Evolutionary conservation across 805 yeast genomes (phyloP), one percentile per base, ranked within the genome.

Genomic region (Ogataea pilisensis): DNA sequence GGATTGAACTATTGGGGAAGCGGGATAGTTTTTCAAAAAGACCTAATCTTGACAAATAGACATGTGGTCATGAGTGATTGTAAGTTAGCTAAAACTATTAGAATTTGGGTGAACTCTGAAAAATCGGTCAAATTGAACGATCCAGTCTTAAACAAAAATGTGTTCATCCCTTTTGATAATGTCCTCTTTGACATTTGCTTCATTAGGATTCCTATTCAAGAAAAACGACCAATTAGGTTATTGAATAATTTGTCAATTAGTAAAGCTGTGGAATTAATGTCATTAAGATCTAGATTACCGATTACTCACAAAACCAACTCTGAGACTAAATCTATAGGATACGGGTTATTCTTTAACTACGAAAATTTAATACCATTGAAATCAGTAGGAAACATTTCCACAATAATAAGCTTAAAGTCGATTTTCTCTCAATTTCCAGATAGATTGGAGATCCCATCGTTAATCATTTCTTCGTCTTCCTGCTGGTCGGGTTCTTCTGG

Each of bases 401-500:
- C 60, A n/a, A 44, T 44, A 7, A 38, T 58, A 2, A 34, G 35
- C 17, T 25, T 49, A 8, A 30, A 33, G 9, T 30, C 37, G 1
- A 11, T 29, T 20, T 58, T 41, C 42, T 37, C 11, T 7, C 38
- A 38, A 3, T 42, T 38, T 13, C 30, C 37, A 3, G 17, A n/a
- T 4, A 13, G n/a, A 9, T 31, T 35, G 16, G 26, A 26, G 3
- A 26, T 49, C 4, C 46, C 50, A 0, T 37, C 45, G 3, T 30
- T 70, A 41, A 49, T 69, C 2, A 50, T 70, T 0, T 54, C 71
- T 1, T 66, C 75, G 0, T 58, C 73, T 0, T 58, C 70, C 8
- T 72, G 75, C 49, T 73, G 77, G 76, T 67, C 71, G 39, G 78
- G 78, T 1, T 71, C 76, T 4, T 68, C 74, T 1, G 78, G 78